Evolutionary conservation across 1,284 basidiomycete genomes (phyloP), one percentile per base, ranked within the genome.

Genomic region (Somion occarium): DNA sequence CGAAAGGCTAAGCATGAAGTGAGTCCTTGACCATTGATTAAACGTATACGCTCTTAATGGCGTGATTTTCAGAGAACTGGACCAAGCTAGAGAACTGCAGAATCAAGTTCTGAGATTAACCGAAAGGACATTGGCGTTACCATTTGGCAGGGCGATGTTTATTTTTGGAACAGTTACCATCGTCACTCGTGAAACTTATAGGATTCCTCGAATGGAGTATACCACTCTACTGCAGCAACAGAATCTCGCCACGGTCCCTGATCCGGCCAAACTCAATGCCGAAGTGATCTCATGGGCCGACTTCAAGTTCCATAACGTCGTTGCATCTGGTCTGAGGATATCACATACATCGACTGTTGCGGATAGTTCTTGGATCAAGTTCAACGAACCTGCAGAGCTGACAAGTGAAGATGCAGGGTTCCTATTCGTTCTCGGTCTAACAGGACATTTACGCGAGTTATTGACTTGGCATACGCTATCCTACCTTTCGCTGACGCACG

Each of bases 281-380:
- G 94, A 96, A 41, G 85, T 83, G 37, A 69, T 83, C 7, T 83
- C 80, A 51, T 99, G 96, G 97, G 93, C 93, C 15, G 90, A 94
- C 54, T 99, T n/a, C n/a, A n/a, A n/a, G n/a, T n/a, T 99, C 68
- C 95, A 99, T 69, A 96, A 97, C 56, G 97, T 96, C 15, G 95
- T 97, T 0, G 91, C 94, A 1, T 89, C 93, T 1, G 96, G 89
- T 1, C 69, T 99, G 51, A 83, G 90, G 3, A 84, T 94, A 48
- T 83, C 88, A 0, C 82, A 88, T 0, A 79, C 83, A n/a, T 80
- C 86, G n/a, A 72, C 76, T 48, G 83, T 83, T 18, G 80, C 94
- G 38, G 90, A 93, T 62, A 91, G 88, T 55, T 92, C 93, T 0
- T 96, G 95, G 86, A 93, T 97, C 60, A 86, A 91, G 18, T 94